Evolutionary conservation across 768 basidiomycete genomes (phyloP), one percentile per base, ranked within the genome.

Genomic region (Macrolepiota fuliginosa): DNA sequence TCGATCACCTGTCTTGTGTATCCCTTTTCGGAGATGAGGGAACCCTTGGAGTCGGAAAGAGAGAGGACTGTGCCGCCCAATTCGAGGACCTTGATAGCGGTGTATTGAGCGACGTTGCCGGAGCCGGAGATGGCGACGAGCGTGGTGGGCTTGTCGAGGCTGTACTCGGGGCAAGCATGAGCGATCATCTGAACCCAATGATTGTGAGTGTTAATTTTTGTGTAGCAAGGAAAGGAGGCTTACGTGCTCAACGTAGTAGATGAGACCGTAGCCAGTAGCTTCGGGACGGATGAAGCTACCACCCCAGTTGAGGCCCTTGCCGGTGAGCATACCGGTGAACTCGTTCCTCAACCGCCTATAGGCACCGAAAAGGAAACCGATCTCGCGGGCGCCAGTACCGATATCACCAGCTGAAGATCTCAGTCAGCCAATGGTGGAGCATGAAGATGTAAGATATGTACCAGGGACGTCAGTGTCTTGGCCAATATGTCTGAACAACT

Each of bases 281-380:
- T 90, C 89, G 24, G 89, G 88, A 61, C 89, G 83, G 72, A 90
- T 90, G 77, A 80, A 80, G 64, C 83, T 86, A 66, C 89, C 88
- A 75, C 87, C 88, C 85, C 86, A 89, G 70, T 80, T 74, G 62
- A 79, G 71, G 47, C 88, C 88, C 75, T 89, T 89, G 15, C 88
- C 89, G 39, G 89, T 91, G 65, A 91, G 80, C 75, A 91, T 77
- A 64, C 84, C 83, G 56, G 82, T 77, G 69, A 83, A 90, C 76
- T 90, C 87, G 73, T 90, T 90, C 64, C 81, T 77, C 71, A 84
- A 75, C 71, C 83, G 85, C 81, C 88, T 90, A 81, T 91, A 91
- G 35, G 87, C 87, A 66, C 90, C 89, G 68, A 89, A 91, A 71
- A 91, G 77, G 82, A 77, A 91, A 36, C 86, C 90, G 65, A 90